A percentile compares a stretch with the other conserved stretches of the same genome.
These are phyloP conservation scores for Lecanosticta acicola DNA, from an alignment of 2,329 filamentous ascomycete genomes.

Conservation along the genomic window DNA sequence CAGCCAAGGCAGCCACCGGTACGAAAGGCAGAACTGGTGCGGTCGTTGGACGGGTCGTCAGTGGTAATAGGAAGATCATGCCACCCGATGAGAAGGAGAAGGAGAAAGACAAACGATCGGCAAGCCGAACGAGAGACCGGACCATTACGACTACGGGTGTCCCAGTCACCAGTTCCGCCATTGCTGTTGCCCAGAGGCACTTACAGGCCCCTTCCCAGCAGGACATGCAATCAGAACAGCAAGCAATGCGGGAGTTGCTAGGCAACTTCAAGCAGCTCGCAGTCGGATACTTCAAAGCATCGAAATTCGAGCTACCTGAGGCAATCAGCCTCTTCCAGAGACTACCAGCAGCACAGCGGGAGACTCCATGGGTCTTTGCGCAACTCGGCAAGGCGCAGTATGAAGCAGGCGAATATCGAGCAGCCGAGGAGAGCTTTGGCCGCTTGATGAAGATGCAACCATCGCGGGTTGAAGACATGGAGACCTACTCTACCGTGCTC, in stretches of 20 bases:
- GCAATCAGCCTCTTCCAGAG: constrained; percentile 68
- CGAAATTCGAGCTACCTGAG: constrained; percentile 71
- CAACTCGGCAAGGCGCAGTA: constrained; percentile 88
- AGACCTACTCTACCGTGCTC: constrained; percentile 96
- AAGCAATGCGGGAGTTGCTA: constrained; percentile 69
- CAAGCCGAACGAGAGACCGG: constrained; percentile 38
- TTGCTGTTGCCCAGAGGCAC: constrained; percentile 21
- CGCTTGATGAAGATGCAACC: constrained; percentile 74
- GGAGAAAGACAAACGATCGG: constrained; percentile 57
- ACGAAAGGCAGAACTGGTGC: constrained; percentile 62
- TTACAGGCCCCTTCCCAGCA: constrained; percentile 10
- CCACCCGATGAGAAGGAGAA: constrained; percentile 47
- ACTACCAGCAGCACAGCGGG: constrained; percentile 68
- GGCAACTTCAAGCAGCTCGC: constrained; percentile 79
- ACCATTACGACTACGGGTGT: too few species aligned
- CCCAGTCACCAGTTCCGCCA: constrained; percentile 19
- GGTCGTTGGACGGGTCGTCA: constrained; percentile 78
- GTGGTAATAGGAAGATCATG: constrained; percentile 70
- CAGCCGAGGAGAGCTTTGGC: constrained; percentile 81
- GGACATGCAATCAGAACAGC: constrained; percentile 47
- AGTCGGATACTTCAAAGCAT: constrained; percentile 69
- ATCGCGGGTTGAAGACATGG: constrained; percentile 86
- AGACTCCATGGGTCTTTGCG: constrained; percentile 88
- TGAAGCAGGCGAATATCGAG: constrained; percentile 78
- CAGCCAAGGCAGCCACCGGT: constrained; percentile 61